A percentile compares a stretch with the other conserved stretches of the same genome.
Conservation (phyloP, 2,329 filamentous ascomycete genomes). For the Septoria linicola region DNA sequence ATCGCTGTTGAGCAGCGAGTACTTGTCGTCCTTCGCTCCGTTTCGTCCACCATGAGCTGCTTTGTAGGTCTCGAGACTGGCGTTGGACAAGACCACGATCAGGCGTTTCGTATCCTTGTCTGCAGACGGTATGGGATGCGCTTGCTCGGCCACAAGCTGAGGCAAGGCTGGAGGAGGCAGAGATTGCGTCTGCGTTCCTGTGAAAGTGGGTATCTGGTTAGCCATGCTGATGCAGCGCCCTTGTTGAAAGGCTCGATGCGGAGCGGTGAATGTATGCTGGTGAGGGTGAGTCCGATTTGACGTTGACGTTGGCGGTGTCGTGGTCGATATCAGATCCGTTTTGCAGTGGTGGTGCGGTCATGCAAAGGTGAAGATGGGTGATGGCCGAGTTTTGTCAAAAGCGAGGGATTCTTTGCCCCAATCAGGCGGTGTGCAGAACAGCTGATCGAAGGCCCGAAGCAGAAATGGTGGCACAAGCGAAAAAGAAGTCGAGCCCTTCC, state of each 20-base stretch:
- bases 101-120: conserved; percentile 90
- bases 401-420: conserved; percentile 7
- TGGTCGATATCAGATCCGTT: not conserved
- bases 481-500: no score
- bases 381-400: no score
- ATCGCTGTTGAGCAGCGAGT: conserved; percentile 95
- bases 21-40: conserved; percentile 74
- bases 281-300: not conserved
- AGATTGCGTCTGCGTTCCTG: conserved; percentile 68
- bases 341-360: not conserved
- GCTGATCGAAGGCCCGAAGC: conserved; percentile 4
- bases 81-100: conserved; percentile 95
- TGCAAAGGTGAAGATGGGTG: not conserved
- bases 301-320: not conserved
- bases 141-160: conserved; percentile 89
- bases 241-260: conserved; percentile 39
- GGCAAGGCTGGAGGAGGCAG: conserved; percentile 88
- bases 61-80: conserved; percentile 96
- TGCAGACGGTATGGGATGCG: conserved; percentile 74
- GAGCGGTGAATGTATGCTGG: not conserved
- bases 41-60: conserved; percentile 62
- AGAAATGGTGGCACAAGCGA: conserved; percentile 2
- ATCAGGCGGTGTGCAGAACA: conserved; percentile 10
- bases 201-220: conserved; percentile 26
- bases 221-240: conserved; percentile 36